phyloP scores from a whole-genome alignment of 805 yeast species.

The Teunomyces kruisii region DNA sequence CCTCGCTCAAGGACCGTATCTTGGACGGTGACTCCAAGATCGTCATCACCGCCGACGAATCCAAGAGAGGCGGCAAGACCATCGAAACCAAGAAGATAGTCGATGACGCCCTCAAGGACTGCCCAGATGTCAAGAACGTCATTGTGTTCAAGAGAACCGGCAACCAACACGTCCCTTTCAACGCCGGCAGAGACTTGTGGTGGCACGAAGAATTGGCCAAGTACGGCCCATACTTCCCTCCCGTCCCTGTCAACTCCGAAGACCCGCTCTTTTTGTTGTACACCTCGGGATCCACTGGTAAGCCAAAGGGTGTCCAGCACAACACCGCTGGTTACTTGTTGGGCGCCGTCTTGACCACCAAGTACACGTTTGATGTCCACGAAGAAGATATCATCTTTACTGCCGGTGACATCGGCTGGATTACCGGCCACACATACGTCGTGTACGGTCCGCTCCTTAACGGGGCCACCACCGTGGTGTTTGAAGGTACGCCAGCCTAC shows the following conservation, averaged over 20 bases:
- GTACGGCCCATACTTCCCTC: slow-evolving; percentile 83
- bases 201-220: slow-evolving; percentile 90
- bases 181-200: slow-evolving; percentile 83
- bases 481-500: slow-evolving; percentile 97
- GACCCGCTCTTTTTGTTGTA: slow-evolving; percentile 94
- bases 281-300: slow-evolving; percentile 97
- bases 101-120: slow-evolving; percentile 82
- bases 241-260: slow-evolving; percentile 83
- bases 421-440: slow-evolving; percentile 96
- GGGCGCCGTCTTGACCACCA: slow-evolving; percentile 89
- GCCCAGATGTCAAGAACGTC: slow-evolving; percentile 78
- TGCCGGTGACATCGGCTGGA: slow-evolving; percentile 99
- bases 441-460: slow-evolving; percentile 85
- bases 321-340: slow-evolving; percentile 91
- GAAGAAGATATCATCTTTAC: slow-evolving; percentile 87
- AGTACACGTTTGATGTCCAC: slow-evolving; percentile 91
- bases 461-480: slow-evolving; percentile 90
- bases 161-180: slow-evolving; percentile 66
- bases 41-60: slow-evolving; percentile 93
- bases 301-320: slow-evolving; percentile 98
- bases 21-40: slow-evolving; percentile 82
- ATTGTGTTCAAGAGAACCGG: slow-evolving; percentile 90
- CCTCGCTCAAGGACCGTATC: slow-evolving; percentile 88
- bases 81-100: slow-evolving; percentile 92
- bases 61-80: slow-evolving; percentile 92